Evolutionary conservation across 345 rosid genomes (phyloP), one percentile per base, ranked within the genome.

Genomic region (Boechera stricta): DNA sequence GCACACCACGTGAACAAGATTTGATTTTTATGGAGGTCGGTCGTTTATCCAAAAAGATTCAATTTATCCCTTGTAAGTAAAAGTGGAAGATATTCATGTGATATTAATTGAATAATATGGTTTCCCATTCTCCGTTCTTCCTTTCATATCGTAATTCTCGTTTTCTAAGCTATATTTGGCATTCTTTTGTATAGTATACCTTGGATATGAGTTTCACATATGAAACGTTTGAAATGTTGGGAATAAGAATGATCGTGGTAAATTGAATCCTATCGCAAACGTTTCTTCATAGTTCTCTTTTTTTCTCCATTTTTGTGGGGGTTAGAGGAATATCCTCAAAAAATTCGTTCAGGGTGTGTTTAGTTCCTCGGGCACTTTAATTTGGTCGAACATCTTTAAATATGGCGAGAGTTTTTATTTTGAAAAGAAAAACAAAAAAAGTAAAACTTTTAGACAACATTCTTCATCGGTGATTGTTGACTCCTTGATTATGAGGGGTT

Each of bases 331-430:
- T 18, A 51, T 48, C 24, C 33, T 21, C 12, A 4, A 16, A 31
- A 16, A 35, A 3, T 42, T 42, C 13, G 33, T 16, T 66, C 6
- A 13, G 9, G 11, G n/a, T 48, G 29, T 16, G 51, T 8, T 48
- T 65, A 32, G n/a, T 33, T 49, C 26, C 60, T 9, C 2, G 48
- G 15, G 24, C 48, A 67, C 7, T 10, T 42, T 42, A 42, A 42
- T 31, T 51, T 52, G 33, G 48, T 51, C 61, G 72, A 68, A n/a
- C 47, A 53, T 54, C 36, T 38, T 31, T 67, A 55, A n/a, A 42
- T 12, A 29, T 11, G 9, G 24, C 24, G 24, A 21, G 6, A 2
- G 31, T 36, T 39, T 28, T 45, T 10, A 21, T 21, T 21, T 21
- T 21, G 24, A 21, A 21, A 21, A 21, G 24, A 21, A 26, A 1